Conservation (phyloP, 495 filamentous ascomycete species). For the Lepidopterella palustris region DNA sequence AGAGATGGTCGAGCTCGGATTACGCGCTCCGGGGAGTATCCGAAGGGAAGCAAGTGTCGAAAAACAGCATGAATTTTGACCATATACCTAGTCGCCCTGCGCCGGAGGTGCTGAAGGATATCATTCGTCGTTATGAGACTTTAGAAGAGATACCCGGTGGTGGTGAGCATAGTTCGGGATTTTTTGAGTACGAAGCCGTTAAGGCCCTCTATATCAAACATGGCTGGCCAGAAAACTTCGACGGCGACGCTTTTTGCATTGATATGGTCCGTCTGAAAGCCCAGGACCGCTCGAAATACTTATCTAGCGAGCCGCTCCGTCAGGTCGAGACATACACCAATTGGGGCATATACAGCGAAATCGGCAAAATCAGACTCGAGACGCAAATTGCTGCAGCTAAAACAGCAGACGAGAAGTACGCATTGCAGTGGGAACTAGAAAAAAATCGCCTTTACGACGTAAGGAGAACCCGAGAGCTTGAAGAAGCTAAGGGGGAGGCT, state of each 20-base stretch:
- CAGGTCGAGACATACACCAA: background rate
- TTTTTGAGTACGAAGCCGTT: background rate
- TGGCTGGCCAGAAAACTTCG: background rate
- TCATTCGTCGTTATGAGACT: constrained; percentile 1
- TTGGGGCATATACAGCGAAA: background rate
- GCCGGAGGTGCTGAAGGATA: constrained; percentile 23
- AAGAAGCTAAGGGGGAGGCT: background rate
- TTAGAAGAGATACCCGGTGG: background rate
- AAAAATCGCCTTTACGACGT: background rate
- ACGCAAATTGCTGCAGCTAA: background rate
- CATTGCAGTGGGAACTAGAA: background rate
- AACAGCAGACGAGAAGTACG: background rate
- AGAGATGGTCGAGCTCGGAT: constrained; percentile 5
- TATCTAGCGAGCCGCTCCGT: background rate
- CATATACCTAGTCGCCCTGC: constrained; percentile 18
- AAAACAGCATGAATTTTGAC: constrained; percentile 7
- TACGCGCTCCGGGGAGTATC: background rate
- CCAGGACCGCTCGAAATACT: background rate
- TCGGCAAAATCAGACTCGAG: background rate
- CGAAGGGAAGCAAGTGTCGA: background rate
- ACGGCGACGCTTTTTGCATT: background rate
- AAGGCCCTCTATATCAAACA: background rate
- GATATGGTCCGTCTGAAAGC: background rate
- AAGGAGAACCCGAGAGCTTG: background rate
- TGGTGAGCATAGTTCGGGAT: background rate